A percentile compares a stretch with the other conserved stretches of the same genome.
Conservation (phyloP, 352 stramenopile genomes). For the Peronospora farinosa region DNA sequence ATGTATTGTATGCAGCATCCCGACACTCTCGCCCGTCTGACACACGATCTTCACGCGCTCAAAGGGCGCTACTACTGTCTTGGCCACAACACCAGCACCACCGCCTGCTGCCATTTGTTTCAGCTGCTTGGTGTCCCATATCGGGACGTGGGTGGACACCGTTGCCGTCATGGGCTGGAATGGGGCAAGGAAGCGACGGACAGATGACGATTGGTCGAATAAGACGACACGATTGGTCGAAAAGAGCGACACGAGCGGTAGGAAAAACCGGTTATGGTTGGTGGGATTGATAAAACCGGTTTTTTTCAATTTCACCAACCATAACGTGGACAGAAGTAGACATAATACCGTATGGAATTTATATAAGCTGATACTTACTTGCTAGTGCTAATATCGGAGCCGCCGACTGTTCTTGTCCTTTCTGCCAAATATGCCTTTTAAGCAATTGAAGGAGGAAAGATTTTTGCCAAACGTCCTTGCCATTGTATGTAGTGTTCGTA, state of each 20-base stretch:
- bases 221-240: not conserved
- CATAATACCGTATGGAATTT: no score
- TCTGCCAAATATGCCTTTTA: no score
- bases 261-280: not conserved
- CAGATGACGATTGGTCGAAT: no score
- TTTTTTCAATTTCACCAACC: no score
- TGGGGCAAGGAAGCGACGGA: not conserved
- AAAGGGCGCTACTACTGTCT: conserved; percentile 76
- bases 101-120: conserved; percentile 65
- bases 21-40: conserved; percentile 63
- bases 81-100: conserved; percentile 66
- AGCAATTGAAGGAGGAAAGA: no score
- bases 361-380: not conserved
- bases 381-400: no score
- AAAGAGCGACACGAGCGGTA: not conserved
- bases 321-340: no score
- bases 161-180: conserved; percentile 1
- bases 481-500: no score
- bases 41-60: conserved; percentile 85
- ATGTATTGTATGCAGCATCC: conserved; percentile 65
- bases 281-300: not conserved
- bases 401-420: no score
- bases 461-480: no score
- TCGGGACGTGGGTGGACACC: not conserved
- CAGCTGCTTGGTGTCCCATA: conserved; percentile 52